Conservation (phyloP, 768 basidiomycete genomes). For the Leccinum pellstonianum region DNA sequence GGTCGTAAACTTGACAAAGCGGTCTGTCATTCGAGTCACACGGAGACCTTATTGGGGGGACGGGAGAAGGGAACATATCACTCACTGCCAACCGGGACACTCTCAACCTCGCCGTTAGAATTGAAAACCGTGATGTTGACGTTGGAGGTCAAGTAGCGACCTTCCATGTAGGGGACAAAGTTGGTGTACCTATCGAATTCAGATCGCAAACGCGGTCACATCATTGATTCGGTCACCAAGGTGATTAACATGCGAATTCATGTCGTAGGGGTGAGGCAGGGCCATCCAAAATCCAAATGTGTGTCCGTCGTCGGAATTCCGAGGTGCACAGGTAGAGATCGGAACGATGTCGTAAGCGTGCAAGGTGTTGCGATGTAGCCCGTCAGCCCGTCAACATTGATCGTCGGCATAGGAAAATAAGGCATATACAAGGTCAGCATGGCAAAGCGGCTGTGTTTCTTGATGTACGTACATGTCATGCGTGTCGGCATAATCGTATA, state of each 20-base stretch:
- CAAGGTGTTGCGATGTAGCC: background rate
- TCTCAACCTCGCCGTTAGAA: conserved; percentile 34
- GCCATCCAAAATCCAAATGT: background rate
- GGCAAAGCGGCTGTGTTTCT: background rate
- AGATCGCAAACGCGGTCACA: background rate
- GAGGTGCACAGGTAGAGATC: conserved; percentile 1
- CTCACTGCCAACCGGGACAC: conserved; percentile 48
- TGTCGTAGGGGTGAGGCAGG: background rate
- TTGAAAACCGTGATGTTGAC: conserved; percentile 59
- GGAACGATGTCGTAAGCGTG: background rate
- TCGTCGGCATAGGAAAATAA: background rate
- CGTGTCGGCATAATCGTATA: conserved; percentile 69
- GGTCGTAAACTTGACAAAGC: conserved; percentile 73
- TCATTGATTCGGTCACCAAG: background rate
- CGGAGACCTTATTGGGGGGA: conserved; percentile 35
- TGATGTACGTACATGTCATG: conserved; percentile 55
- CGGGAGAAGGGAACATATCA: background rate
- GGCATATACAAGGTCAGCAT: conserved; percentile 5
- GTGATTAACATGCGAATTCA: background rate
- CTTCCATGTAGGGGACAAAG: conserved; percentile 63
- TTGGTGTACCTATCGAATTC: conserved; percentile 49
- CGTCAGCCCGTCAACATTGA: background rate
- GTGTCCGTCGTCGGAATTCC: background rate
- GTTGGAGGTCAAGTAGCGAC: conserved; percentile 80
- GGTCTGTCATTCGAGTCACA: conserved; percentile 37